Conservation (phyloP, 345 rosid genomes). For the Lepidium aucheri region DNA sequence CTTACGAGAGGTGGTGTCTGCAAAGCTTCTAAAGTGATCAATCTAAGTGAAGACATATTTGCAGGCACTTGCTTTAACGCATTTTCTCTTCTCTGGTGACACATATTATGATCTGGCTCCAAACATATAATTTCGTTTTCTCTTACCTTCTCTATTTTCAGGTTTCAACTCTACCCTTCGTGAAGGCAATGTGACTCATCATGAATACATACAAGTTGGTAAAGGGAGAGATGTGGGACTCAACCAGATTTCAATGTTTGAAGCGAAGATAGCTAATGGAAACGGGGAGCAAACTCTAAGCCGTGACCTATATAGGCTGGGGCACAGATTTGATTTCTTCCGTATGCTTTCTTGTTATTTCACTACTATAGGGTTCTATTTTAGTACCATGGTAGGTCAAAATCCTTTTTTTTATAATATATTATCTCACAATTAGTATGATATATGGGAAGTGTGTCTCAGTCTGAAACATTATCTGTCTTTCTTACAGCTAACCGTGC, state of each 20-base stretch:
- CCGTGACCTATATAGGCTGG: constrained; percentile 74
- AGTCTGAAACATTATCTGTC: neutral
- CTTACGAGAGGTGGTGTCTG: constrained; percentile 88
- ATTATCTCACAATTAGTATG: neutral
- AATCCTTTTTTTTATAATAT: neutral
- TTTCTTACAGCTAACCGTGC: constrained; percentile 44
- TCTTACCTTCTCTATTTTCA: constrained; percentile 18
- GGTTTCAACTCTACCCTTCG: constrained; percentile 93
- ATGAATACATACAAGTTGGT: constrained; percentile 92
- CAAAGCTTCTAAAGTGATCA: constrained; percentile 84
- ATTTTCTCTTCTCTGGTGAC: constrained; percentile 6
- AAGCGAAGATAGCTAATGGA: constrained; percentile 87
- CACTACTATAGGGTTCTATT: constrained; percentile 85
- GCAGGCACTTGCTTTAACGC: constrained; percentile 39
- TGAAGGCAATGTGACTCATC: constrained; percentile 82
- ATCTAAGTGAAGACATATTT: constrained; percentile 89
- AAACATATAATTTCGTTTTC: neutral
- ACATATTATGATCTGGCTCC: neutral
- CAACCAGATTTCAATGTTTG: constrained; percentile 89
- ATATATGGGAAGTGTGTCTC: neutral
- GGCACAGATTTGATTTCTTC: constrained; percentile 87
- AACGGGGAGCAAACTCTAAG: constrained; percentile 90
- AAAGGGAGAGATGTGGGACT: constrained; percentile 96
- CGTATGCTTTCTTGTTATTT: constrained; percentile 82
- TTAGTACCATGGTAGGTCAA: constrained; percentile 66